These are phyloP conservation scores for Bothriochloa decipiens DNA, from an alignment of 176 grass and related monocot genomes.

Conservation along the genomic window DNA sequence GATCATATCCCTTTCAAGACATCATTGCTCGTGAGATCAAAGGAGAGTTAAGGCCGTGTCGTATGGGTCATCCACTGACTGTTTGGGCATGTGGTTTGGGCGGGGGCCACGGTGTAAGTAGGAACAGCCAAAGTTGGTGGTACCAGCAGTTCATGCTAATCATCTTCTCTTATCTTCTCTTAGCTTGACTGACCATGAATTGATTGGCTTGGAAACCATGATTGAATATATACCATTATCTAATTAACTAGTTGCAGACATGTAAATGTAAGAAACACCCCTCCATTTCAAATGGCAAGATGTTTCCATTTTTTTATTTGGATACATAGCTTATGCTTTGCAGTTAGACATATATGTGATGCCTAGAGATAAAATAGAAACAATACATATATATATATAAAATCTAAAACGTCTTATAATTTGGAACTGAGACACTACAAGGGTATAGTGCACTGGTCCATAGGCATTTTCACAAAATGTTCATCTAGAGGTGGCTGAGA, in stretches of 20 bases:
- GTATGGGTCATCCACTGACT: constrained; percentile 36
- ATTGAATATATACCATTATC: background rate
- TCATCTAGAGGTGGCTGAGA: too few species aligned
- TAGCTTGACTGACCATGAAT: background rate
- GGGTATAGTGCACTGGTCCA: too few species aligned
- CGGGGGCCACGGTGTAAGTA: constrained; percentile 4
- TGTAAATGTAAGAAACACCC: background rate
- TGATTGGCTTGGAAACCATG: background rate
- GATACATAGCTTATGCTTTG: background rate
- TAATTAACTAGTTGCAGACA: background rate
- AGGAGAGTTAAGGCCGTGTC: constrained; percentile 11
- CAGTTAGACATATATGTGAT: too few species aligned
- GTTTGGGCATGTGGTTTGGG: constrained; percentile 47
- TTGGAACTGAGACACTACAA: too few species aligned
- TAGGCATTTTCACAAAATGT: background rate
- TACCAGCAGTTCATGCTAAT: background rate
- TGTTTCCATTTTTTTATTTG: background rate
- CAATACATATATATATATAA: too few species aligned
- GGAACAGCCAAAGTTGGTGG: constrained; percentile 7
- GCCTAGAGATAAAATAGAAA: too few species aligned
- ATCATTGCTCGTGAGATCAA: constrained; percentile 52
- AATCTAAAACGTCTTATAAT: too few species aligned
- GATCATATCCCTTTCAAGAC: constrained; percentile 33
- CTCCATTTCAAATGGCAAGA: too few species aligned
- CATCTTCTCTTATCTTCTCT: background rate